Percentiles rank a stretch among this genome's conserved stretches.
phyloP scores from a whole-genome alignment of 495 filamentous ascomycete genomes.

The Astrocystis sublimbata region DNA sequence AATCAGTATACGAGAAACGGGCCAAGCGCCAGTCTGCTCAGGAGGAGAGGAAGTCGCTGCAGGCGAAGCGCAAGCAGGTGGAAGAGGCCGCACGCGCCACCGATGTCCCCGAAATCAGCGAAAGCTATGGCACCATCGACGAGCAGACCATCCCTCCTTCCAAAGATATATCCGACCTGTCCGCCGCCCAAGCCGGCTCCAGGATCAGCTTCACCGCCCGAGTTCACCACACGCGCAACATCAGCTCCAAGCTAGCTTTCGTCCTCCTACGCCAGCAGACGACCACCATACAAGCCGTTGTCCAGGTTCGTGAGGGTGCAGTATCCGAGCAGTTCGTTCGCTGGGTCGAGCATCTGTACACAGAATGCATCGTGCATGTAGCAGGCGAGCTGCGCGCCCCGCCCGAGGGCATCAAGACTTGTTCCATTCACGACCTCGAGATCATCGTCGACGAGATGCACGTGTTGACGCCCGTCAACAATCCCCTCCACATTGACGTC shows the following conservation, averaged over 20 bases:
- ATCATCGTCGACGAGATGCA: slow-evolving; percentile 79
- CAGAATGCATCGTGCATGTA: slow-evolving; percentile 79
- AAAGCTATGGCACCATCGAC: slow-evolving; percentile 58
- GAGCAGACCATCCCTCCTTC: slow-evolving; percentile 34
- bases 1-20: slow-evolving; percentile 48
- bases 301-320: slow-evolving; percentile 56
- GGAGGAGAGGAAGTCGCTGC: slow-evolving; percentile 53
- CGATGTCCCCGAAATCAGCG: slow-evolving; percentile 57
- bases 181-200: slow-evolving; percentile 52
- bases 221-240: slow-evolving; percentile 77
- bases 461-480: slow-evolving; percentile 59
- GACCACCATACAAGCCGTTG: slow-evolving; percentile 79
- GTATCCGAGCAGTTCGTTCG: slow-evolving; percentile 84
- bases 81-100: slow-evolving; percentile 44
- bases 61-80: slow-evolving; percentile 47
- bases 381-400: slow-evolving; percentile 74
- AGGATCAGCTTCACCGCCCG: slow-evolving; percentile 78
- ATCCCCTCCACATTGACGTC: slow-evolving; percentile 73
- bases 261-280: slow-evolving; percentile 80
- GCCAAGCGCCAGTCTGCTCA: slow-evolving; percentile 52
- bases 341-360: slow-evolving; percentile 75
- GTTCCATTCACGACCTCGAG: slow-evolving; percentile 74
- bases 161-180: slow-evolving; percentile 23
- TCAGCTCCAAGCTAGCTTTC: slow-evolving; percentile 88
- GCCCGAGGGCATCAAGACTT: slow-evolving; percentile 74